A percentile compares a stretch with the other conserved stretches of the same genome.
Conservation (phyloP, 768 basidiomycete species). For the Boletus patriciae region DNA sequence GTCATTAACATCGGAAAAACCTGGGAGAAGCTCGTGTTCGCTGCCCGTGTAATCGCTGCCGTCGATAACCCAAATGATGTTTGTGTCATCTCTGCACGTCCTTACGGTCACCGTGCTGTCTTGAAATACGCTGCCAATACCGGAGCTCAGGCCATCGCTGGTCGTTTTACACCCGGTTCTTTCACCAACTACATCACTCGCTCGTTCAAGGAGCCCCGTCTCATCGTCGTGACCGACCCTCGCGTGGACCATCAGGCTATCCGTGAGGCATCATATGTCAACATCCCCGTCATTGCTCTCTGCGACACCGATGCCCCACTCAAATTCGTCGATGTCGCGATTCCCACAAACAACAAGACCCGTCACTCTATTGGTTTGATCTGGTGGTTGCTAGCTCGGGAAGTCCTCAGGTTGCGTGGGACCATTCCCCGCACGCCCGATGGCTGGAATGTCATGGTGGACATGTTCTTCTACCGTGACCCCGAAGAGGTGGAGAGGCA, state of each 20-base stretch:
- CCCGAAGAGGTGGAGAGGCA: conserved; percentile 99
- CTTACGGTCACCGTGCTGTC: conserved; percentile 99
- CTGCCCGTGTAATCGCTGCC: conserved; percentile 95
- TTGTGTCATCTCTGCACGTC: conserved; percentile 96
- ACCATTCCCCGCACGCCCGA: conserved; percentile 88
- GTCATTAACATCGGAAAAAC: conserved; percentile 99
- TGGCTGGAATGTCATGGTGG: conserved; percentile 98
- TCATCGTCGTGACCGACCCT: conserved; percentile 98
- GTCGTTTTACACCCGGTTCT: conserved; percentile 97
- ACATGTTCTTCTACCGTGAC: conserved; percentile 99
- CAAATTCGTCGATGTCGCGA: conserved; percentile 96
- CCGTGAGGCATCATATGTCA: conserved; percentile 99
- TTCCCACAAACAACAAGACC: conserved; percentile 99
- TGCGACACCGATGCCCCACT: conserved; percentile 98
- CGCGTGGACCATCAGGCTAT: conserved; percentile 99
- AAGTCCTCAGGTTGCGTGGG: conserved; percentile 94
- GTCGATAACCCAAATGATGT: conserved; percentile 98
- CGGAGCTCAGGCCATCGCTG: conserved; percentile 97
- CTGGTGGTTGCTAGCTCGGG: conserved; percentile 97
- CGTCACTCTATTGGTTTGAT: conserved; percentile 95
- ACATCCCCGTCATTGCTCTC: conserved; percentile 99
- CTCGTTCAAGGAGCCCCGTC: conserved; percentile 99
- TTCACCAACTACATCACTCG: conserved; percentile 99
- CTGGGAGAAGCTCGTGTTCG: conserved; percentile 99
- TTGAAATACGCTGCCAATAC: conserved; percentile 98